Evolutionary conservation across 78 protist species (phyloP).

Genomic region (Dictyostelium brefeldianum): DNA sequence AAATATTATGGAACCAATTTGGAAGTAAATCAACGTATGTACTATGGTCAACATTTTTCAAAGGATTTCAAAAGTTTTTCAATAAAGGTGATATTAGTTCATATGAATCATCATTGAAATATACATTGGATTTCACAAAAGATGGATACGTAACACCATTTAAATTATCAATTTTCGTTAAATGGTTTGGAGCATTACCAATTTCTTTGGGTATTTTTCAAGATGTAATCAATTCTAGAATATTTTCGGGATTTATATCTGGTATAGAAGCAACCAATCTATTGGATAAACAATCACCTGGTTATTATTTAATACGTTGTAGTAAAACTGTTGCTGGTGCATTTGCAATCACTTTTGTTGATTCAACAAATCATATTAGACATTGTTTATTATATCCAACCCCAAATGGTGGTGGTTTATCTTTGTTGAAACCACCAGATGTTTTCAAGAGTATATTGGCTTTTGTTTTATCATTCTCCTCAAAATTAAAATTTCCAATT

Average conservation of each 20-base stretch:
- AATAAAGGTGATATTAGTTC: not conserved
- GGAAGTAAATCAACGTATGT: conserved; percentile 22
- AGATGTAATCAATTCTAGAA: conserved; percentile 46
- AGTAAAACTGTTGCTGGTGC: conserved; percentile 83
- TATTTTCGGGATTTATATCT: conserved; percentile 80
- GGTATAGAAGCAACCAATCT: conserved; percentile 76
- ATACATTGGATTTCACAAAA: conserved; percentile 63
- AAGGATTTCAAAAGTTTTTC: conserved; percentile 13
- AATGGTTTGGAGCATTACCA: conserved; percentile 79
- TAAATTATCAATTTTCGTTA: conserved; percentile 31
- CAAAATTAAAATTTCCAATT: conserved; percentile 59
- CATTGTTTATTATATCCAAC: conserved; percentile 79
- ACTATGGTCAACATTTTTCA: conserved; percentile 26
- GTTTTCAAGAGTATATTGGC: conserved; percentile 40
- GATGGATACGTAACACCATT: conserved; percentile 59
- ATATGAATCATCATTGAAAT: conserved; percentile 13
- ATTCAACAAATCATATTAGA: conserved; percentile 30
- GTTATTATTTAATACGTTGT: conserved; percentile 75
- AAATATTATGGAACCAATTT: conserved; percentile 42
- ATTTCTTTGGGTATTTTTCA: not conserved
- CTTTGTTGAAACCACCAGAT: conserved; percentile 80
- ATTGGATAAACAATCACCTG: conserved; percentile 14
- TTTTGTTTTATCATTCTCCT: conserved; percentile 39
- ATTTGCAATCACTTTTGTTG: conserved; percentile 86
- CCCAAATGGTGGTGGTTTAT: conserved; percentile 16